phyloP scores from a whole-genome alignment of 2,329 filamentous ascomycete genomes.

The Talaromyces rugulosus region DNA sequence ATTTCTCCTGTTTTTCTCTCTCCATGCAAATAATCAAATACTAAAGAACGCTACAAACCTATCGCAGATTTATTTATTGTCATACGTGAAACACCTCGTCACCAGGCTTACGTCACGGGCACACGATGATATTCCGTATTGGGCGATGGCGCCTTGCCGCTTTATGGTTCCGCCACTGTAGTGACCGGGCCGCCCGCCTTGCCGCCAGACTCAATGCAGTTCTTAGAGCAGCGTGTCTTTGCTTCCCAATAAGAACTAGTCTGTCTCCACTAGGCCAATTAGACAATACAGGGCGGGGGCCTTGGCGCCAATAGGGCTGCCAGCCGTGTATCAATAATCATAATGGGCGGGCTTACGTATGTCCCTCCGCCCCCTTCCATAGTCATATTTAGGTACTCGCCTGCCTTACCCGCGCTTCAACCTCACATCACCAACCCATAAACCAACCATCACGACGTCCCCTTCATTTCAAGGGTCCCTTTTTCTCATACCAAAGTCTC shows the following conservation, averaged over 20 bases:
- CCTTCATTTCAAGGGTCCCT: not conserved
- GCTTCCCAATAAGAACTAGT: not conserved
- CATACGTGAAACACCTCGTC: not conserved
- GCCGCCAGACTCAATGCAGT: not conserved
- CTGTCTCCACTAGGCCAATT: not conserved
- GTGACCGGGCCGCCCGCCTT: not conserved
- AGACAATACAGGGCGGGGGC: not conserved
- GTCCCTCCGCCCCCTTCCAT: constrained; percentile 5
- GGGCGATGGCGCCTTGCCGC: not conserved
- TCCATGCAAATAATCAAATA: not conserved
- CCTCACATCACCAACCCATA: not conserved
- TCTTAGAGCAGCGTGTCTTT: not conserved
- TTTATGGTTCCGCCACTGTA: not conserved
- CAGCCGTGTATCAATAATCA: not conserved
- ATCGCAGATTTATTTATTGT: not conserved
- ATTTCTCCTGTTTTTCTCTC: not conserved
- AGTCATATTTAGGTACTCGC: not conserved
- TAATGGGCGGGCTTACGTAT: constrained; percentile 8
- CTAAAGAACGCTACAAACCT: not conserved
- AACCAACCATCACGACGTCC: not conserved
- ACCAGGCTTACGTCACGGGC: not conserved
- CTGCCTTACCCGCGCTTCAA: not conserved
- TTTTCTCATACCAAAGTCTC: not conserved
- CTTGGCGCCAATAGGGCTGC: not conserved
- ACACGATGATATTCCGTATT: not conserved